Conservation (phyloP, 257 asterid species). For the Ajuga chamaepitys region DNA sequence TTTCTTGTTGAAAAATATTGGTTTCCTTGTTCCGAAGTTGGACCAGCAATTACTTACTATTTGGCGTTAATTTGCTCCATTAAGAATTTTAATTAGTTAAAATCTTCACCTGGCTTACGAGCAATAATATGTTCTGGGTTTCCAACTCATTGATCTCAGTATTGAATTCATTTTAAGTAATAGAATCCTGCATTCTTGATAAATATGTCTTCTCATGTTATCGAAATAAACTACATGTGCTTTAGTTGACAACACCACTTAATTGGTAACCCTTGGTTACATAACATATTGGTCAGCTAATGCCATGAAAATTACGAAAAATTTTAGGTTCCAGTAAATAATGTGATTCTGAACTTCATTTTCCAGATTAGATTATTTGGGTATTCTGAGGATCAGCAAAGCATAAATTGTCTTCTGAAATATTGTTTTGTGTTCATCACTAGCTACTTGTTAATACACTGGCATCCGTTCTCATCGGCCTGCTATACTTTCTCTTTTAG, state of each 20-base stretch:
- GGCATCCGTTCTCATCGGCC: constrained; percentile 8
- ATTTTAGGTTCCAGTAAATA: neutral
- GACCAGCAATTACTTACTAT: neutral
- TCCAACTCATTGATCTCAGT: neutral
- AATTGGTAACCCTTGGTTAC: neutral
- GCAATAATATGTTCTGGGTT: neutral
- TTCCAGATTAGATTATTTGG: neutral
- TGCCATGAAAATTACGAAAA: neutral
- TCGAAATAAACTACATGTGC: neutral
- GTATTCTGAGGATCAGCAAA: neutral
- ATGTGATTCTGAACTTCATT: neutral
- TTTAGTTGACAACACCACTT: neutral
- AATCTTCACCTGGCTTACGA: neutral
- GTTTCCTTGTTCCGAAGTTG: neutral
- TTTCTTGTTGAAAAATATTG: neutral
- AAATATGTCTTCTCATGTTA: neutral
- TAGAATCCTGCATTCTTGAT: neutral
- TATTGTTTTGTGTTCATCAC: neutral
- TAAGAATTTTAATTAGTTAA: neutral
- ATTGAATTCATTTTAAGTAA: neutral
- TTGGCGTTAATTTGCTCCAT: neutral
- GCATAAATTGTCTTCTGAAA: neutral
- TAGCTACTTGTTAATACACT: neutral
- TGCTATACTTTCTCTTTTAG: constrained; percentile 32
- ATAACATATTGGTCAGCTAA: neutral